These are phyloP conservation scores for Quambalaria eucalypti DNA, from an alignment of 1,284 basidiomycete species.

Conservation along the genomic window DNA sequence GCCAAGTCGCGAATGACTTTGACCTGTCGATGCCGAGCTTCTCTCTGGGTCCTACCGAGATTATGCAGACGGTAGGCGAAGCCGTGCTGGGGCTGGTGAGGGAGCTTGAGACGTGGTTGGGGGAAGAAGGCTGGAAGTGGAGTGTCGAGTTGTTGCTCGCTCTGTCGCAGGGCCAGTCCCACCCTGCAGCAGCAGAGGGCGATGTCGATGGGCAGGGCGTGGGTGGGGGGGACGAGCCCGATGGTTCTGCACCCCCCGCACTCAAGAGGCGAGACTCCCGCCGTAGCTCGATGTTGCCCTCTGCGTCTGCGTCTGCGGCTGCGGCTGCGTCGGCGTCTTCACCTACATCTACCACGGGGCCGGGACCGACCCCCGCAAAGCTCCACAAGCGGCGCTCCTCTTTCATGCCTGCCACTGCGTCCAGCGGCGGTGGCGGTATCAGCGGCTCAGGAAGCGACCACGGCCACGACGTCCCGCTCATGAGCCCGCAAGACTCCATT, in stretches of 20 bases:
- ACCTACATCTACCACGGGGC: background rate
- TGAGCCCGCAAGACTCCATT: too few relatives aligned
- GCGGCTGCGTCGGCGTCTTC: background rate
- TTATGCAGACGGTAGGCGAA: conserved; percentile 79
- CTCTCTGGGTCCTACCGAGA: conserved; percentile 79
- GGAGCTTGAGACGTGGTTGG: conserved; percentile 74
- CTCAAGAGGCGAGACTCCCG: too few relatives aligned
- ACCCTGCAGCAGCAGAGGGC: too few relatives aligned
- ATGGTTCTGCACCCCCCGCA: background rate
- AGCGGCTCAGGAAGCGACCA: too few relatives aligned
- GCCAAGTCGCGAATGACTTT: conserved; percentile 46
- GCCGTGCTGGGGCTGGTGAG: conserved; percentile 84
- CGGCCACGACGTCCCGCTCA: too few relatives aligned
- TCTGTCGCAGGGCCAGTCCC: too few relatives aligned
- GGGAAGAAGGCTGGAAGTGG: background rate
- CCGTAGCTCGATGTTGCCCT: too few relatives aligned
- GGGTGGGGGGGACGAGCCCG: background rate
- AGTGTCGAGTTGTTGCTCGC: background rate
- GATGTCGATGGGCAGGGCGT: too few relatives aligned
- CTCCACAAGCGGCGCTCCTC: background rate
- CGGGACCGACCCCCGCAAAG: background rate
- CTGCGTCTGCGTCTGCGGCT: too few relatives aligned
- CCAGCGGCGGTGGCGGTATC: too few relatives aligned
- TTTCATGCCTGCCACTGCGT: background rate
- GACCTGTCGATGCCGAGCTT: conserved; percentile 82